These are phyloP conservation scores for Phellopilus nigrolimitatus DNA, from an alignment of 1,284 basidiomycete genomes.

Conservation along the genomic window DNA sequence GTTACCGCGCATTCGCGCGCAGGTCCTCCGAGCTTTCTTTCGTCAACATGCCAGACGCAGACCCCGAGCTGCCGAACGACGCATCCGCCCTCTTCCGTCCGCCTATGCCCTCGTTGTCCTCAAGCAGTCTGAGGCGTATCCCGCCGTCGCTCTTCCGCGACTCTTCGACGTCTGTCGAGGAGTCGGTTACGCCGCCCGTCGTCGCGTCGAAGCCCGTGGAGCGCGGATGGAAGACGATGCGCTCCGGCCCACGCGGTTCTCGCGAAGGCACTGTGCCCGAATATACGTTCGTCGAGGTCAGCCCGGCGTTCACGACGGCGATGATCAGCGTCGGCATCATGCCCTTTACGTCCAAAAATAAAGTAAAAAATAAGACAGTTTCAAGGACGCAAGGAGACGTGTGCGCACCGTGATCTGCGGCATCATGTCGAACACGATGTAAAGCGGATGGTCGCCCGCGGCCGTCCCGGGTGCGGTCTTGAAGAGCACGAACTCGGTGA, in stretches of 20 bases:
- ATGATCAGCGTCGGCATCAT: slow-evolving; percentile 11
- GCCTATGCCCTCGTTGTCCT: not conserved
- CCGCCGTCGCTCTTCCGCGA: not conserved
- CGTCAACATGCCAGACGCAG: not conserved
- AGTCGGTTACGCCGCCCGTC: not conserved
- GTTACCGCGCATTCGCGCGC: not conserved
- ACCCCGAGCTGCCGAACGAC: not conserved
- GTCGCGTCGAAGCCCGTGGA: not conserved
- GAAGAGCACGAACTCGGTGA: slow-evolving; percentile 7
- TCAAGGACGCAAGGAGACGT: not conserved
- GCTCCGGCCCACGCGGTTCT: not conserved
- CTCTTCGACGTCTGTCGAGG: not conserved
- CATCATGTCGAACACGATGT: slow-evolving; percentile 9
- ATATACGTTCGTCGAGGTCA: slow-evolving; percentile 4
- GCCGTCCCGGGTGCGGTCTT: not conserved
- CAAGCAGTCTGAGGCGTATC: not conserved
- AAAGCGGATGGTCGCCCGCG: not conserved
- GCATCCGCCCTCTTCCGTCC: too few species aligned
- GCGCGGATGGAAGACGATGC: not conserved
- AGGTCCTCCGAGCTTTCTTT: not conserved
- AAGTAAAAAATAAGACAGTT: not conserved
- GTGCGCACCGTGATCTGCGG: slow-evolving; percentile 6
- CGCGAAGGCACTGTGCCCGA: not conserved
- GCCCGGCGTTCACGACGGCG: slow-evolving; percentile 2
- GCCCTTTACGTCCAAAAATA: not conserved